Evolutionary conservation across 2,329 filamentous ascomycete genomes (phyloP).

Genomic region (Colletotrichum incanum): DNA sequence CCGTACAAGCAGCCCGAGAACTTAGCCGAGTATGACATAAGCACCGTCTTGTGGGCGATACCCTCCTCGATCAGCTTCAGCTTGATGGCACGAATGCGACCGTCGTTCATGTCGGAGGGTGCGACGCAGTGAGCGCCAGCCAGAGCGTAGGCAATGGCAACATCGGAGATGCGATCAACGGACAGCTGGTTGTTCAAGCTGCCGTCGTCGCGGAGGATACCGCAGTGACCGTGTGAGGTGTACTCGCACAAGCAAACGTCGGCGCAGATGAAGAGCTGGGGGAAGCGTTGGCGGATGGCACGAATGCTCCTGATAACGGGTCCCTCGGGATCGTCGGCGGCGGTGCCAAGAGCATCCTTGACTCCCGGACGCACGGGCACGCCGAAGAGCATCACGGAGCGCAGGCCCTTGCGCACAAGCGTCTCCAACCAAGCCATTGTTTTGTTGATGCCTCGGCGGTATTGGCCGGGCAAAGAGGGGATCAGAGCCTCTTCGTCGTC

Average conservation of each 20-base stretch:
- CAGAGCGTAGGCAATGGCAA: conserved; percentile 97
- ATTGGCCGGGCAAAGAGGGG: conserved; percentile 90
- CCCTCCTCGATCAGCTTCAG: conserved; percentile 96
- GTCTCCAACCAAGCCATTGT: conserved; percentile 88
- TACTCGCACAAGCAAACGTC: conserved; percentile 99
- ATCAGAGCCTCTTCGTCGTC: conserved; percentile 94
- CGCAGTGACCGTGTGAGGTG: conserved; percentile 97
- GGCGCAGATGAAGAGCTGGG: conserved; percentile 89
- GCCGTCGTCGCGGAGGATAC: conserved; percentile 93
- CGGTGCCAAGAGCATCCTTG: conserved; percentile 93
- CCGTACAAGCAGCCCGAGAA: conserved; percentile 98
- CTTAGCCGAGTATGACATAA: conserved; percentile 99
- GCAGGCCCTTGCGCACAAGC: conserved; percentile 89
- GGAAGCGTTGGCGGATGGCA: conserved; percentile 87
- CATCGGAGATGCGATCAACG: conserved; percentile 94
- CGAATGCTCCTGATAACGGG: conserved; percentile 92
- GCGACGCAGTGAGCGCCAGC: conserved; percentile 97
- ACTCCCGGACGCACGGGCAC: conserved; percentile 85
- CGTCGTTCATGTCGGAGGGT: conserved; percentile 99
- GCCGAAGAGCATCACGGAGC: conserved; percentile 95
- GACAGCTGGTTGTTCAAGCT: conserved; percentile 93
- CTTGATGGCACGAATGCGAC: conserved; percentile 97
- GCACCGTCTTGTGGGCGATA: conserved; percentile 88
- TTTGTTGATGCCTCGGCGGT: conserved; percentile 89
- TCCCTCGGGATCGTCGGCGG: conserved; percentile 92